Percentiles rank a stretch among this genome's conserved stretches.
phyloP scores from a whole-genome alignment of 345 rosid species.

The Geranium brycei region DNA sequence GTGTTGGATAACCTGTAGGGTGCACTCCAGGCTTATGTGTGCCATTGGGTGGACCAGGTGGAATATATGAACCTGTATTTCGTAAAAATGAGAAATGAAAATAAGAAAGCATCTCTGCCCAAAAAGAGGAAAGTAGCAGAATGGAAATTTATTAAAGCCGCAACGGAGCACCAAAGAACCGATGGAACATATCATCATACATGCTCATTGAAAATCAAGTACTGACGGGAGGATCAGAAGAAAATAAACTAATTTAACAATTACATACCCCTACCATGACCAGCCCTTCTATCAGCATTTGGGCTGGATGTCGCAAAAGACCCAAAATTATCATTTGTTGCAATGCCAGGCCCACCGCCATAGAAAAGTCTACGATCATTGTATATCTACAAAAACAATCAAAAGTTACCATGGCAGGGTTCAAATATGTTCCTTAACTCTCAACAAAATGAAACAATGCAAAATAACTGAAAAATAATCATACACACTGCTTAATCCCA shows the following conservation, averaged over 20 bases:
- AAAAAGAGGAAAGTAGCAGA: too few species aligned
- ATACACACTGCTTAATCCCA: background rate
- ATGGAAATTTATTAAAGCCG: too few species aligned
- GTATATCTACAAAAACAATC: constrained; percentile 43
- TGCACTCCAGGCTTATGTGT: constrained; percentile 79
- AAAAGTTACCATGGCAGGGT: background rate
- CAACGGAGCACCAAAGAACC: too few species aligned
- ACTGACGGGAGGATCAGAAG: background rate
- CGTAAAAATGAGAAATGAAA: background rate
- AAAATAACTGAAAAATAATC: background rate
- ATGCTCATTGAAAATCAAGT: background rate
- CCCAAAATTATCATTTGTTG: constrained; percentile 60
- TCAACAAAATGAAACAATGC: background rate
- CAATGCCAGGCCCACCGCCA: constrained; percentile 75
- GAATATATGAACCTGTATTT: constrained; percentile 59
- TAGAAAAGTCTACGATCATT: constrained; percentile 79
- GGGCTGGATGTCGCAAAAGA: constrained; percentile 37
- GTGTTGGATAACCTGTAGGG: constrained; percentile 76
- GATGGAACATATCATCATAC: too few species aligned
- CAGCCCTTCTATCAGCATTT: constrained; percentile 74
- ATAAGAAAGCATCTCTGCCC: too few species aligned
- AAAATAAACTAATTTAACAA: background rate
- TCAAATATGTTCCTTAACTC: background rate
- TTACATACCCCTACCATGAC: constrained; percentile 61
- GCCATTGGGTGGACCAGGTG: constrained; percentile 78